These are phyloP conservation scores for Hypoxylon lienhwacheense DNA, from an alignment of 495 filamentous ascomycete species.

Conservation along the genomic window DNA sequence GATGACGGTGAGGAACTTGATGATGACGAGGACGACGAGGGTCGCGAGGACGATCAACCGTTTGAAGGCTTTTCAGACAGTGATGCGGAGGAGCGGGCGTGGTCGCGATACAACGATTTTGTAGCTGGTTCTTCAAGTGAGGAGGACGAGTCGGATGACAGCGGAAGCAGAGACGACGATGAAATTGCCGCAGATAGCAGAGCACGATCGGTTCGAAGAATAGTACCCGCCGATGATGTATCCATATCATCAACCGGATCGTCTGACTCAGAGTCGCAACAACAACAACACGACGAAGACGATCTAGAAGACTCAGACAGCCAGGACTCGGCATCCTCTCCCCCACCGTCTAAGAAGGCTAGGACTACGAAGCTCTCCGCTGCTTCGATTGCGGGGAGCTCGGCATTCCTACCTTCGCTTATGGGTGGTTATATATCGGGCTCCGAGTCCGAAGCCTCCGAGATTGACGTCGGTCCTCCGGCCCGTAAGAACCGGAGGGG, in stretches of 20 bases:
- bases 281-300: conserved; percentile 11
- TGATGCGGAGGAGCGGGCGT: conserved; percentile 51
- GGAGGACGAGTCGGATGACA: conserved; percentile 41
- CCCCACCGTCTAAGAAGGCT: conserved; percentile 46
- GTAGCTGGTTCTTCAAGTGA: conserved; percentile 49
- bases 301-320: conserved; percentile 29
- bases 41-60: conserved; percentile 31
- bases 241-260: conserved; percentile 31
- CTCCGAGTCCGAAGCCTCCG: conserved; percentile 64
- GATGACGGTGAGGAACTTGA: conserved; percentile 27
- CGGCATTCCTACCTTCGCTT: conserved; percentile 83
- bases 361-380: conserved; percentile 32
- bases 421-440: conserved; percentile 93
- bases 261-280: conserved; percentile 7
- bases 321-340: conserved; percentile 40
- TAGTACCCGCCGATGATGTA: conserved; percentile 26
- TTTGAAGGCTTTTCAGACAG: conserved; percentile 60
- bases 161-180: conserved; percentile 16
- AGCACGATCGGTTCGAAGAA: conserved; percentile 22
- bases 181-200: conserved; percentile 25
- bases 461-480: conserved; percentile 51
- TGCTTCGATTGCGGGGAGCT: conserved; percentile 43
- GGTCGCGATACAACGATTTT: conserved; percentile 43
- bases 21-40: conserved; percentile 24
- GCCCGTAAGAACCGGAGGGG: conserved; percentile 80